Evolutionary conservation across 2,329 filamentous ascomycete genomes (phyloP), one percentile per base, ranked within the genome.

Genomic region (Aspergillus vadensis): DNA sequence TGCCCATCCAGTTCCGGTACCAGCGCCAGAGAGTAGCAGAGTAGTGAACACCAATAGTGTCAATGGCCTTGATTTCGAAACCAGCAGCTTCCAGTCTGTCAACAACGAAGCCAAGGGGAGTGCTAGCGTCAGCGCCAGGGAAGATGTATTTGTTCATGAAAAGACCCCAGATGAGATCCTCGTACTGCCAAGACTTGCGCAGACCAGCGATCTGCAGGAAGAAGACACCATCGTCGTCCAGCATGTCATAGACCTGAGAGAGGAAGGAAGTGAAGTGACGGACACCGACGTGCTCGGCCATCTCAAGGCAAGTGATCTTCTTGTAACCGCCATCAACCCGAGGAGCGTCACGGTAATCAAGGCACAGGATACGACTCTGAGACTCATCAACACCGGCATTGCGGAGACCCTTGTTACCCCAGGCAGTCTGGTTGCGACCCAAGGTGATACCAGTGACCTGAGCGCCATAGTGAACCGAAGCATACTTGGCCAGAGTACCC

Each of bases 141-240:
- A 98, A 98, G 77, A 98, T 85, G 80, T 98, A 97, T 83, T 97
- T 97, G 88, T 98, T 98, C 92, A 98, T 96, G 86, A 97, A 98
- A 50, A 98, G 85, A 76, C 95, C 95, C 95, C 95, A 98, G 77
- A 94, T 91, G 55, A 97, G 86, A 80, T 98, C 94, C 83, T 98
- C 93, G 74, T 97, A 98, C 79, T 98, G 95, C 95, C 95, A 98
- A 65, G 85, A 83, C 83, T 96, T 96, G 70, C 95, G 90, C 63
- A 99, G 86, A 80, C 95, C 95, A 70, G 94, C 92, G 70, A 96
- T 92, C 79, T 98, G 95, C 63, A 98, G 85, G 86, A 95, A 97
- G 83, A 98, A 96, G 67, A 92, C 86, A 77, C 95, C 95, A 68
- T 98, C 92, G 68, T 98, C 95, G 64, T 97, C 91, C 57, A 98